A percentile compares a stretch with the other conserved stretches of the same genome.
These are phyloP conservation scores for Nepenthes mirabilis DNA, from an alignment of 148 eudicot genomes.

Conservation along the genomic window DNA sequence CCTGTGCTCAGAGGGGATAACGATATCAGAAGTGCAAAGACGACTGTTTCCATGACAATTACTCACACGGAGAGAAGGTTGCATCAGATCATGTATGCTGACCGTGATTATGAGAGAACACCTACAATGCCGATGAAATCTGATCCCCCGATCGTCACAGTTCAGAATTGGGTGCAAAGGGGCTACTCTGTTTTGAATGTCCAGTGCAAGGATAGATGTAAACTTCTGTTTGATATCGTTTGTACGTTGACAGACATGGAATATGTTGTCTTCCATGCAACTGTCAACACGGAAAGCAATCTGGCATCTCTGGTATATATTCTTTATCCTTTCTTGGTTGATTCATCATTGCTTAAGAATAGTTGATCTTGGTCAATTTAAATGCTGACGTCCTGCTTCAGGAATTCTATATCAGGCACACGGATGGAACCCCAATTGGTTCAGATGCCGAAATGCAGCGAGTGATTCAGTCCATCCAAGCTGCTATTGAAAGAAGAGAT, in stretches of 20 bases:
- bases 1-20: constrained; percentile 81
- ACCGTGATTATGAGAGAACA: constrained; percentile 67
- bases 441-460: constrained; percentile 87
- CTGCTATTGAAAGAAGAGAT: constrained; percentile 73
- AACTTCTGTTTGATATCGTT: constrained; percentile 75
- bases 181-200: constrained; percentile 79
- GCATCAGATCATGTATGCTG: constrained; percentile 92
- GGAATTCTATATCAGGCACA: constrained; percentile 87
- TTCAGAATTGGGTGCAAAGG: constrained; percentile 55
- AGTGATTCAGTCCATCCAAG: constrained; percentile 64
- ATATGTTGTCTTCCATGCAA: constrained; percentile 86
- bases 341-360: not conserved
- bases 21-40: constrained; percentile 68
- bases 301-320: constrained; percentile 53
- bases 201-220: constrained; percentile 67
- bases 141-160: constrained; percentile 48
- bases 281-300: constrained; percentile 44
- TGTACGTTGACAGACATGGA: constrained; percentile 89
- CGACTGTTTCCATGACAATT: constrained; percentile 44
- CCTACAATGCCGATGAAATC: constrained; percentile 15
- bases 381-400: constrained; percentile 13
- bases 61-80: constrained; percentile 86
- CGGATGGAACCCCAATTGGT: constrained; percentile 76
- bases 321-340: not conserved
- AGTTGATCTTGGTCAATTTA: not conserved